These are phyloP conservation scores for Mucuna pruriens DNA, from an alignment of 306 rosid genomes.

Conservation along the genomic window DNA sequence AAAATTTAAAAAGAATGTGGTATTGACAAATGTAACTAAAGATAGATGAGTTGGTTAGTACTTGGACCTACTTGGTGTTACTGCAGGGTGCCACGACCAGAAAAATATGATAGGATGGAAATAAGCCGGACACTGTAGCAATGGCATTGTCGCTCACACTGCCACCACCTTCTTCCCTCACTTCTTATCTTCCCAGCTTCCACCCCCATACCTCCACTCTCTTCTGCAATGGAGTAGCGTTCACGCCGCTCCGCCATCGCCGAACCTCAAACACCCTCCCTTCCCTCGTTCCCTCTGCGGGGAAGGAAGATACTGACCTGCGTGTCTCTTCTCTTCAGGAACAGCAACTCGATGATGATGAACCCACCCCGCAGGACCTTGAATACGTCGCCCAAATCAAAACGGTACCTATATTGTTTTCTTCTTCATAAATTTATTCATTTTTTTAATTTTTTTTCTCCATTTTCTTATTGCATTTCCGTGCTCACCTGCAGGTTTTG, in stretches of 20 bases:
- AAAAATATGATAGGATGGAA: conserved; percentile 20
- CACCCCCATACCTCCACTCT: conserved; percentile 4
- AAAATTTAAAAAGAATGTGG: too few relatives aligned
- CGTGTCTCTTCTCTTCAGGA: conserved; percentile 41
- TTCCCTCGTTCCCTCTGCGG: conserved; percentile 32
- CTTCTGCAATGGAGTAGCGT: not conserved
- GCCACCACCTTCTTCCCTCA: conserved; percentile 14
- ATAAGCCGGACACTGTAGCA: not conserved
- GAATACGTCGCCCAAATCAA: conserved; percentile 68
- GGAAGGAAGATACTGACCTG: conserved; percentile 47
- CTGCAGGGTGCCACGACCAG: not conserved
- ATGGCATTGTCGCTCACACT: conserved; percentile 50
- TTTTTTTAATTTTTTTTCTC: not conserved
- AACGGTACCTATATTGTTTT: conserved; percentile 52
- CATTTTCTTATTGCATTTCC: not conserved
- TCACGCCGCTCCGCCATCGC: conserved; percentile 38
- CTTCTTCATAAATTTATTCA: not conserved
- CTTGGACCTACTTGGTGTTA: not conserved
- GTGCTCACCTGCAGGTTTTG: conserved; percentile 58
- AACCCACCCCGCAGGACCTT: conserved; percentile 63
- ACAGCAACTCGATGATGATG: not conserved
- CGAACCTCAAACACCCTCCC: conserved; percentile 11
- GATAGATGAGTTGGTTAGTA: not conserved
- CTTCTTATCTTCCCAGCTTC: conserved; percentile 37
- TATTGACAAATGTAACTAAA: too few relatives aligned